phyloP scores from a whole-genome alignment of 2,329 filamentous ascomycete genomes.

The Ilyonectria destructans region DNA sequence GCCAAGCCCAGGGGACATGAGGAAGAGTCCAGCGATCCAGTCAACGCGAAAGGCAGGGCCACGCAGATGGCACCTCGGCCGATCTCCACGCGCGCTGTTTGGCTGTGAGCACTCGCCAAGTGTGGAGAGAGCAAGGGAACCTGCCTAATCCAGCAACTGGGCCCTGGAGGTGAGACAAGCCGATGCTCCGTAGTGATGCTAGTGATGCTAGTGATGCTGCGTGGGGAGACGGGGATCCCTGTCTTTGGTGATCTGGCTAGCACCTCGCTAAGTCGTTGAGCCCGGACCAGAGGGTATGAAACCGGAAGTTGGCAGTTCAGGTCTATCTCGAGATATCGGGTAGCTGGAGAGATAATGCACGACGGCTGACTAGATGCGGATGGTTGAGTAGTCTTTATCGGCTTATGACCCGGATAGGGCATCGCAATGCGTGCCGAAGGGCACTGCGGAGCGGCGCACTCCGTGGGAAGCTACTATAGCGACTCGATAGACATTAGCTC shows the following conservation, averaged over 20 bases:
- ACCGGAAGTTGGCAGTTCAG: constrained; percentile 12
- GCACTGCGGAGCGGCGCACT: not conserved
- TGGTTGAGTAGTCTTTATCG: not conserved
- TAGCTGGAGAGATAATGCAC: constrained; percentile 5
- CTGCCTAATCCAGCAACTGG: constrained; percentile 30
- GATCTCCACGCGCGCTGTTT: constrained; percentile 10
- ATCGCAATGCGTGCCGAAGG: not conserved
- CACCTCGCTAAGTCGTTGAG: constrained; percentile 6
- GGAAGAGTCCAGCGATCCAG: constrained; percentile 18
- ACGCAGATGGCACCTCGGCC: constrained; percentile 25
- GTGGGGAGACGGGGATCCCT: constrained; percentile 18
- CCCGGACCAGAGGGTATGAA: constrained; percentile 24
- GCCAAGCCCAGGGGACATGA: constrained; percentile 18
- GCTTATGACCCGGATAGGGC: not conserved
- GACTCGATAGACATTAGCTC: not conserved
- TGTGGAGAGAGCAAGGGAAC: constrained; percentile 28
- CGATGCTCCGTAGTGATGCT: not conserved
- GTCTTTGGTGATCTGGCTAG: constrained; percentile 5
- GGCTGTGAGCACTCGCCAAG: constrained; percentile 14
- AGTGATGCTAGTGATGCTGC: constrained; percentile 7
- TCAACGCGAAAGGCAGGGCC: constrained; percentile 17
- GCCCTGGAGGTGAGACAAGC: constrained; percentile 20
- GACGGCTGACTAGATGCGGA: not conserved
- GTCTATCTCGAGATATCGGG: constrained; percentile 20
- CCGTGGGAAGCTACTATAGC: not conserved